Evolutionary conservation across 2,329 filamentous ascomycete species (phyloP).

Genomic region (Trichoderma sp.): DNA sequence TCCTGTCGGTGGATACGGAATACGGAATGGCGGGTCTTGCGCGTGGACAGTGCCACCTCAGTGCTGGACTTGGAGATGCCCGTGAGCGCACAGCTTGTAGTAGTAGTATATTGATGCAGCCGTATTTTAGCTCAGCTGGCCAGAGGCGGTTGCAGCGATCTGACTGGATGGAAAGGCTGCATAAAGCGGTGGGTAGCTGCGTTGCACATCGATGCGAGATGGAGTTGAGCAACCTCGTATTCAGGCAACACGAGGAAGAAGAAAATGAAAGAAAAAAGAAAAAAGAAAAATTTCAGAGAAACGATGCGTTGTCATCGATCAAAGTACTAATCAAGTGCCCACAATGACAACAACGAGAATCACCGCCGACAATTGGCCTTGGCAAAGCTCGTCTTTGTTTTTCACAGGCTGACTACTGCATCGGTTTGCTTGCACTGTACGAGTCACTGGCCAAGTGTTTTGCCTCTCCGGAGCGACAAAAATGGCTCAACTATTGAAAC

Average conservation of each 20-base stretch:
- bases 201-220: not conserved
- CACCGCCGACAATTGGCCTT: not conserved
- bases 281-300: not conserved
- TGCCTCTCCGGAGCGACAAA: not conserved
- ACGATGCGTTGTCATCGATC: not conserved
- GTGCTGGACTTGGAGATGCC: not conserved
- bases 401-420: not conserved
- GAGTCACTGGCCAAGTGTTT: not conserved
- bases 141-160: not conserved
- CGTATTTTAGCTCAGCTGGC: not conserved
- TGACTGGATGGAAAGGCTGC: constrained; percentile 1
- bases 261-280: not conserved
- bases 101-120: not conserved
- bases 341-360: not conserved
- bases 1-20: not conserved
- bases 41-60: not conserved
- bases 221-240: constrained; percentile 4
- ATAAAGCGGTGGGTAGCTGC: constrained; percentile 5
- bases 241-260: not conserved
- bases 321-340: not conserved
- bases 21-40: constrained; percentile 2
- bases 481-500: constrained; percentile 2
- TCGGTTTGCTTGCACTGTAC: not conserved
- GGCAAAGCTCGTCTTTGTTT: not conserved
- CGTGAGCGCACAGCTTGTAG: not conserved